Evolutionary conservation across 2,329 filamentous ascomycete species (phyloP), one percentile per base, ranked within the genome.

Genomic region (Arthrinium phaeospermum): DNA sequence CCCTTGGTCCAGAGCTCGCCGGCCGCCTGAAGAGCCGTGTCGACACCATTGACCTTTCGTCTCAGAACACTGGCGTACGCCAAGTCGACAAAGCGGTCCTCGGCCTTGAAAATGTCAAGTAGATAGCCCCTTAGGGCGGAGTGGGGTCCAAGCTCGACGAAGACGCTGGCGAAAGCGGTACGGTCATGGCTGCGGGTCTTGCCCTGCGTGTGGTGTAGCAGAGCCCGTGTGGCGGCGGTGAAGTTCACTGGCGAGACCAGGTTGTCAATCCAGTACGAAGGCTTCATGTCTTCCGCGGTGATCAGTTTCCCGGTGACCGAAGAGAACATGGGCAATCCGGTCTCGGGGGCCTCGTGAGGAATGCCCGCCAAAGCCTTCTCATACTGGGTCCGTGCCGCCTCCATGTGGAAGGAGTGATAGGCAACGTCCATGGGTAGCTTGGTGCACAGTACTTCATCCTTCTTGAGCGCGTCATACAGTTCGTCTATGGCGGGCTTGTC

Each of bases 331-430:
- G 41, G 67, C 14, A 46, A 34, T 10, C 44, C 41, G 34, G 37
- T n/a, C 44, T 30, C 41, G 44, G 37, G 27, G 6, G 12, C 67
- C 27, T 45, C 24, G 44, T 34, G 27, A 12, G 67, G 44, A 34
- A 34, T 34, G 44, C 44, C 41, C 22, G 67, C 37, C 24, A 46
- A 14, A 49, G 57, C 57, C 34, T 41, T n/a, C 30, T n/a, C 67
- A n/a, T 47, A 68, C 19, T 47, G 41, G 2, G 45, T 16, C 13
- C 46, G 27, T 12, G 67, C 67, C 5, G 44, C 72, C 27, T 76
- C 76, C 85, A 87, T 86, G 41, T 86, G 83, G 1, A 79, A 79
- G 1, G 85, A 86, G 72, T 87, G 85, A 61, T 87, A 87, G 1
- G 85, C 84, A 3, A 81, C 78, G 7, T 79, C 76, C 16, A 86